Evolutionary conservation across 345 rosid genomes (phyloP).

Genomic region (Melaleuca quinquenervia): DNA sequence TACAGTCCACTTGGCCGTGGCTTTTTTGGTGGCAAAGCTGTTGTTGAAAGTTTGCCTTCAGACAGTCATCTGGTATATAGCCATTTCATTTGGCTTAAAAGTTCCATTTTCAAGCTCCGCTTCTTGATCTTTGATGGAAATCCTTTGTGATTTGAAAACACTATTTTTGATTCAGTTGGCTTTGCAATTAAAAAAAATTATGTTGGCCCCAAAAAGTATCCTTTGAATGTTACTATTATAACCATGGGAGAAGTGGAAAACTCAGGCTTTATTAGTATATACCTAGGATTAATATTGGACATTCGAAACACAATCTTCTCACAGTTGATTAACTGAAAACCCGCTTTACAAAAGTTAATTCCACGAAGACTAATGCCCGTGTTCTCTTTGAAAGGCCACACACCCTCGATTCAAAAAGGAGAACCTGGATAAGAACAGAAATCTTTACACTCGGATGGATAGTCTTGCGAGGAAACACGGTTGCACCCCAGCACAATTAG

Average conservation of each 20-base stretch:
- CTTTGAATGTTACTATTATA: not conserved
- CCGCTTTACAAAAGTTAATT: not conserved
- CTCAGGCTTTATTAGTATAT: not conserved
- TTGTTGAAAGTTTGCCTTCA: not conserved
- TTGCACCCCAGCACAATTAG: slow-evolving; percentile 27
- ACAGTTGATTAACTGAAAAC: not conserved
- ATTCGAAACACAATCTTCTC: not conserved
- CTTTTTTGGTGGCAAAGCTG: slow-evolving; percentile 1
- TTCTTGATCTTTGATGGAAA: not conserved
- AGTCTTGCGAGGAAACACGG: slow-evolving; percentile 14
- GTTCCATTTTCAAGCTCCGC: not conserved
- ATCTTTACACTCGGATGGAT: slow-evolving; percentile 10
- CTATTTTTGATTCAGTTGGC: not conserved
- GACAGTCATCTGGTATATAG: not conserved
- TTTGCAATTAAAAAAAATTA: not conserved
- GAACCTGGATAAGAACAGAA: slow-evolving; percentile 7
- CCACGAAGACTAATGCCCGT: not conserved
- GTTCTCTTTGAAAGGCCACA: not conserved
- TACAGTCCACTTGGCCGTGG: slow-evolving; percentile 17
- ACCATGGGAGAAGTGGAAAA: not conserved
- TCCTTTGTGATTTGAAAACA: not conserved
- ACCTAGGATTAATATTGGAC: not conserved
- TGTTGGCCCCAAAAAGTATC: not conserved
- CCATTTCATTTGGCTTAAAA: not conserved
- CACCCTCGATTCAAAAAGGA: not conserved